Percentiles rank a stretch among this genome's conserved stretches.
Evolutionary conservation across 306 rosid species (phyloP).

Genomic region (Glycine soja): DNA sequence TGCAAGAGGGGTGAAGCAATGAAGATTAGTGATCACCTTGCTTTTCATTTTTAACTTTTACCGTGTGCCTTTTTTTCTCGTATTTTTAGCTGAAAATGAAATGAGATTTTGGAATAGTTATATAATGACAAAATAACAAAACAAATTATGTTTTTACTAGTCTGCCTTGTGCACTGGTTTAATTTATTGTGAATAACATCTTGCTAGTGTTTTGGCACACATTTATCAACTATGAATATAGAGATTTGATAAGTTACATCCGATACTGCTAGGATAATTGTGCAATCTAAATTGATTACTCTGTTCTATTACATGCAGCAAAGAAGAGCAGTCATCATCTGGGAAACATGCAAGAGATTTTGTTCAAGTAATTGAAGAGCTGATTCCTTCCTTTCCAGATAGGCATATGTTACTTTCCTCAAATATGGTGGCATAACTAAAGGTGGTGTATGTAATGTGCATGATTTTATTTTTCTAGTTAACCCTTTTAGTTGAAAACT

Average conservation of each 20-base stretch:
- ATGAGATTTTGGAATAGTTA: too few relatives aligned
- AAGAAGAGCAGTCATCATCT: constrained; percentile 43
- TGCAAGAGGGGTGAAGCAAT: too few relatives aligned
- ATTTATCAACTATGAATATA: not conserved
- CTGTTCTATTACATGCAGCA: constrained; percentile 28
- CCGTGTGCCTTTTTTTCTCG: too few relatives aligned
- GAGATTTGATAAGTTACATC: not conserved
- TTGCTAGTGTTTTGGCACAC: not conserved
- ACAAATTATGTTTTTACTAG: too few relatives aligned
- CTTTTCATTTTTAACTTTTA: too few relatives aligned
- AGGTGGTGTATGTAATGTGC: not conserved
- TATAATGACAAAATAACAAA: too few relatives aligned
- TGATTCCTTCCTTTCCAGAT: constrained; percentile 58
- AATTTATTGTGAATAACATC: too few relatives aligned
- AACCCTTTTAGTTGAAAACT: not conserved
- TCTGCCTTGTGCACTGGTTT: too few relatives aligned
- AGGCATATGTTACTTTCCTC: constrained; percentile 59
- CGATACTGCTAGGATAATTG: not conserved
- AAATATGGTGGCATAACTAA: not conserved
- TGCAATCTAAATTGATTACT: constrained; percentile 15
- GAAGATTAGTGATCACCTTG: too few relatives aligned
- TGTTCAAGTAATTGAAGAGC: constrained; percentile 56
- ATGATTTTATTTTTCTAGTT: constrained; percentile 31
- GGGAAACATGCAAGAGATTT: constrained; percentile 42
- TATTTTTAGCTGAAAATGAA: too few relatives aligned